Evolutionary conservation across 2,329 filamentous ascomycete genomes (phyloP), one percentile per base, ranked within the genome.

Genomic region (Penicillium sp.): DNA sequence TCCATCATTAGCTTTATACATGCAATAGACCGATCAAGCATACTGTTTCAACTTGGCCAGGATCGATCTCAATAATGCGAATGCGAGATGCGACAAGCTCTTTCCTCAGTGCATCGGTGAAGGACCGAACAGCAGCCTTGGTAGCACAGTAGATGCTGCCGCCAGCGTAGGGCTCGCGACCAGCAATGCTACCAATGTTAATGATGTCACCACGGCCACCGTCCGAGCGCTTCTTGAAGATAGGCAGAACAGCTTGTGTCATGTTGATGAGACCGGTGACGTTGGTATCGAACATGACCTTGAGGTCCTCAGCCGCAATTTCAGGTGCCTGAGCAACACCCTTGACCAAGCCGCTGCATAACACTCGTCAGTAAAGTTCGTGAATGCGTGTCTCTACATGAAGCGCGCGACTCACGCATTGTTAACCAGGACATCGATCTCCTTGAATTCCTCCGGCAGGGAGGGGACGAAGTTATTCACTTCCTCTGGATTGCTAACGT

Each of bases 201-300:
- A 99, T 95, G 68, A 99, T 91, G 68, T 97, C 93, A 61, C 92
- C 92, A 36, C 80, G 77, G 49, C 90, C 91, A 51, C 87, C 86
- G 49, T 92, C 79, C 53, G 57, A 76, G 49, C 73, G 65, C 61
- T 81, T 77, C 71, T 89, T 86, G 78, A 91, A 95, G 67, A 90
- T 84, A 44, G 88, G 83, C 14, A 97, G 74, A 52, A 96, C 78
- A 38, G 88, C 88, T 77, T 99, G 93, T 0, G 93, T 97, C 87
- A 97, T 89, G 77, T 92, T 88, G 76, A 99, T 93, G 29, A 99
- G 78, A 25, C 93, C 93, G 2, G 87, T 93, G 44, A 97, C 91
- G 69, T 99, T 99, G 50, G 93, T 97, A 39, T 81, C 75, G 67
- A 96, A 89, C 90, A 97, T 96, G 68, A 84, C 65, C 62, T 87